Base-by-base conservation (phyloP, 2,329 filamentous ascomycete genomes). In the Exophiala viscosa region DNA sequence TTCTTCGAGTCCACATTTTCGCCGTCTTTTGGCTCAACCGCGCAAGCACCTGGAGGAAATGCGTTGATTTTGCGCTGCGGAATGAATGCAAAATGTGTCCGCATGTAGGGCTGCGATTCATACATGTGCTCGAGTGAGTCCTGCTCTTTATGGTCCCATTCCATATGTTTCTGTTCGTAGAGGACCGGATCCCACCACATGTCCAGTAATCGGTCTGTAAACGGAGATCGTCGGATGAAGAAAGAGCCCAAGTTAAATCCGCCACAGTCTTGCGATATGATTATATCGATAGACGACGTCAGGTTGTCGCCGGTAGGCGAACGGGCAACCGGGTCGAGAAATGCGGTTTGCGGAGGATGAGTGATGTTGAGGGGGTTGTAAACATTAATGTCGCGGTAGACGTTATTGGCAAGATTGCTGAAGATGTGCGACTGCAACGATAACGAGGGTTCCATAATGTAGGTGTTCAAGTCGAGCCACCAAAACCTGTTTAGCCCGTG, bases 121-220 rank as follows among this genome's bases (percentile, higher is more conserved):
- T 99, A 99, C 58, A 99, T 78, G 72, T 95, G 87, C 73, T 96
- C 91, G 38, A 99, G 75, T 1, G 91, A 90, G 67, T 97, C 91
- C 72, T 99, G 93, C 70, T 99, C 93, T 69, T 97, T 97, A 76
- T 99, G 93, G 66, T 93, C 91, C 93, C 93, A 99, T 58, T 93
- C 83, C 91, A 96, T 96, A 70, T 99, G 93, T 68, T 90, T 95
- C 73, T 99, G 93, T 73, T 99, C 93, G 70, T 99, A 99, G 52
- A 87, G 84, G 28, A 97, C 91, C 0, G 93, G 93, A 65, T 99
- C 93, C 93, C 93, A 99, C 93, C 93, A 99, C 47, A 96, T 81
- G 66, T 99, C 93, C 33, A 99, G 81, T 14, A 99, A 75, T 3
- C 90, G 86, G 65, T 97, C 92, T 0, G 91, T 89, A 89, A 91